Evolutionary conservation across 257 asterid genomes (phyloP).

Genomic region (Lycium ferocissimum): DNA sequence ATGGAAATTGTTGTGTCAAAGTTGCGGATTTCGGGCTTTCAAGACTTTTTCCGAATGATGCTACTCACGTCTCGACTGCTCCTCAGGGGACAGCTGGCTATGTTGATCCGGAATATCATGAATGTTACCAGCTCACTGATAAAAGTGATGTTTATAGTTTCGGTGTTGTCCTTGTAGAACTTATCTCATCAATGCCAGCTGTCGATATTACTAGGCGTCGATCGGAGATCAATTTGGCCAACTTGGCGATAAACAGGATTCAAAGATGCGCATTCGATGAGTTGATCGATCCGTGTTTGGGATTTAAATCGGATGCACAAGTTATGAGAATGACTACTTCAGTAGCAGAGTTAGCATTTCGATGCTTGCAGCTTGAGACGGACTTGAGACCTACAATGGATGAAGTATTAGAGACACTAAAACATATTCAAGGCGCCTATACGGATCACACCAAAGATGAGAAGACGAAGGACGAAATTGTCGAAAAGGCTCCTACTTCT

Average conservation of each 20-base stretch:
- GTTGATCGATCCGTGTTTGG: slow-evolving; percentile 63
- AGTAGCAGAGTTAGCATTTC: slow-evolving; percentile 79
- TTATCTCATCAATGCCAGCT: slow-evolving; percentile 81
- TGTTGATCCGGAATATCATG: slow-evolving; percentile 83
- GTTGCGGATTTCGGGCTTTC: slow-evolving; percentile 91
- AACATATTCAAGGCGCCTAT: slow-evolving; percentile 46
- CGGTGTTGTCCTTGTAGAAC: slow-evolving; percentile 80
- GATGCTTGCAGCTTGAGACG: slow-evolving; percentile 69
- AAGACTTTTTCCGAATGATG: slow-evolving; percentile 61
- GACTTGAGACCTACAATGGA: slow-evolving; percentile 80
- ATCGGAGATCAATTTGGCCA: slow-evolving; percentile 75
- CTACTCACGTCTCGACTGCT: slow-evolving; percentile 78
- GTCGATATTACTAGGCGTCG: slow-evolving; percentile 69
- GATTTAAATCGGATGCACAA: slow-evolving; percentile 56
- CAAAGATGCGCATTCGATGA: slow-evolving; percentile 69
- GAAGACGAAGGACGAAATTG: slow-evolving; percentile 24
- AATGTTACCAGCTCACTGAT: slow-evolving; percentile 68
- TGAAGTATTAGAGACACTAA: slow-evolving; percentile 55
- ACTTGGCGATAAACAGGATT: slow-evolving; percentile 62
- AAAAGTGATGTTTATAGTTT: slow-evolving; percentile 86
- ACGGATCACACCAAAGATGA: slow-evolving; percentile 30
- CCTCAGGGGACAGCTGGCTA: slow-evolving; percentile 93
- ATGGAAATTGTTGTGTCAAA: slow-evolving; percentile 59
- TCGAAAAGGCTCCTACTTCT: slow-evolving; percentile 34
- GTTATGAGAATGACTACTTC: slow-evolving; percentile 67